phyloP scores from a whole-genome alignment of 257 asterid species.

The Nicotiana tabacum region DNA sequence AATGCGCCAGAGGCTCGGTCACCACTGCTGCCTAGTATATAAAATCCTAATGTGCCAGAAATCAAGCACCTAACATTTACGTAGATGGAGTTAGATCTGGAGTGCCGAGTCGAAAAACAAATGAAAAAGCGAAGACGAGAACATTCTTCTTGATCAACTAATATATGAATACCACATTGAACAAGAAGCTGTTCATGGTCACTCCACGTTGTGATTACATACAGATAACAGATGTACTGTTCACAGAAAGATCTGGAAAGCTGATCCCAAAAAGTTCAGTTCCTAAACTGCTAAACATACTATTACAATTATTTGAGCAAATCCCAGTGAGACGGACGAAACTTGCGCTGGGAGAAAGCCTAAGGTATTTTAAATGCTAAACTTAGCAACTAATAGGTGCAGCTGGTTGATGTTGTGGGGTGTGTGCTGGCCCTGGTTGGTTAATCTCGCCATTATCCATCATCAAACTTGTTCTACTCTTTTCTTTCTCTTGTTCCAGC shows the following conservation, averaged over 20 bases:
- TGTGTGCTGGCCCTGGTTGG: slow-evolving; percentile 29
- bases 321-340: background rate
- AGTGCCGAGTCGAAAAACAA: background rate
- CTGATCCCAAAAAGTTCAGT: background rate
- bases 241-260: background rate
- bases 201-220: background rate
- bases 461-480: slow-evolving; percentile 24
- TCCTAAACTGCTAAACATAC: background rate
- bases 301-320: background rate
- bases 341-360: slow-evolving; percentile 5
- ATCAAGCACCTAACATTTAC: no score
- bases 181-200: background rate
- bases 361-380: background rate
- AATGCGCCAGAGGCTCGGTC: no score
- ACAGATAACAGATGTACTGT: background rate
- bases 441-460: slow-evolving; percentile 41
- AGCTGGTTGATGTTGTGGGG: slow-evolving; percentile 53
- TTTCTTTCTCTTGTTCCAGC: slow-evolving; percentile 31
- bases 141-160: background rate
- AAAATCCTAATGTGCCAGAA: no score
- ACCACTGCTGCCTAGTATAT: no score
- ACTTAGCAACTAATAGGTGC: slow-evolving; percentile 66
- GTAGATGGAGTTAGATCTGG: no score
- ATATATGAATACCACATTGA: background rate
- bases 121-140: background rate